Evolutionary conservation across 305 asterid species (phyloP).

Genomic region (Fraxinus nigra): DNA sequence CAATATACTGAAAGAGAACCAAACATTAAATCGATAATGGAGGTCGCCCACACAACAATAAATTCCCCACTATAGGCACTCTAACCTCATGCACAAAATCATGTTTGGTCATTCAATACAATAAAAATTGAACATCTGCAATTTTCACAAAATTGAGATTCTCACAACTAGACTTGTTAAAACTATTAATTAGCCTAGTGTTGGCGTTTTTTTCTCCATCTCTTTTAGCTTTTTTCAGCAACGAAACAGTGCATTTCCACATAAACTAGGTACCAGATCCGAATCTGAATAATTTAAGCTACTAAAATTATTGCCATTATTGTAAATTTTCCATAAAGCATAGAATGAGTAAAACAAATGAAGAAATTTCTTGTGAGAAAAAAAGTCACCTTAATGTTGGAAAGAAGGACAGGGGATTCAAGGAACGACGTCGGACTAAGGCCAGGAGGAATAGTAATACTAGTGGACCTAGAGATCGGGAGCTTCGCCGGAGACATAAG

Average conservation of each 20-base stretch:
- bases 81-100: conserved; percentile 8
- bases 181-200: background rate
- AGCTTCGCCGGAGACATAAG: conserved; percentile 97
- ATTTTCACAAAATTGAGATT: background rate
- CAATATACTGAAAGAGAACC: conserved; percentile 23
- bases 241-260: background rate
- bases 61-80: conserved; percentile 25
- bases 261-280: conserved; percentile 22
- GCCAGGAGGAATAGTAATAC: conserved; percentile 83
- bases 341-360: background rate
- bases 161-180: background rate
- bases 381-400: conserved; percentile 70
- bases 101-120: background rate
- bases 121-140: background rate
- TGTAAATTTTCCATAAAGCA: conserved; percentile 6
- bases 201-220: background rate
- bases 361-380: conserved; percentile 3
- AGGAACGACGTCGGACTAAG: conserved; percentile 92
- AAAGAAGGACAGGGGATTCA: conserved; percentile 92
- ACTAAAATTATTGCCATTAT: conserved; percentile 15
- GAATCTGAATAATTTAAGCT: conserved; percentile 28
- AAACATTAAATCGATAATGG: conserved; percentile 23
- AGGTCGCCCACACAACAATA: background rate
- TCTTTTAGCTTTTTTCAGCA: background rate
- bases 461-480: conserved; percentile 88